These are phyloP conservation scores for Sclerospora graminicola DNA, from an alignment of 352 stramenopile genomes.

Conservation along the genomic window DNA sequence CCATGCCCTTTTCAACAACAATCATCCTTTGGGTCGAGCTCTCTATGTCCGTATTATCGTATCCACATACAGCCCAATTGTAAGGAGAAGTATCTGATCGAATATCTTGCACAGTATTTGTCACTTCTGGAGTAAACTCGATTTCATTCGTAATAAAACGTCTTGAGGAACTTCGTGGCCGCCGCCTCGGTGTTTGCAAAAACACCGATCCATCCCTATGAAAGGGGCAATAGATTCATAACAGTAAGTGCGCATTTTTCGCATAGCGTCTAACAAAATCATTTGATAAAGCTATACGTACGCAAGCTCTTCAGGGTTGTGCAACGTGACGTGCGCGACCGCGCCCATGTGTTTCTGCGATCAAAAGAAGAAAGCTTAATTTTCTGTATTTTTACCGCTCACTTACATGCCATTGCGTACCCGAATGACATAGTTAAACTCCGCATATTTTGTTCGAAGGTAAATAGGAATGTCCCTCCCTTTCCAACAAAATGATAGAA, in stretches of 20 bases:
- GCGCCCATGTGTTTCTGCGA: slow-evolving; percentile 70
- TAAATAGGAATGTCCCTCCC: slow-evolving; percentile 78
- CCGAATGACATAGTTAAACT: slow-evolving; percentile 85
- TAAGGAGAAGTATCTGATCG: slow-evolving; percentile 68
- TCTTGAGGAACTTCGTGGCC: slow-evolving; percentile 55
- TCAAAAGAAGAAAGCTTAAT: slow-evolving; percentile 3
- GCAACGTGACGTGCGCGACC: slow-evolving; percentile 64
- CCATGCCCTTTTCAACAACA: slow-evolving; percentile 80
- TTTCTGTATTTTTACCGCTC: neutral
- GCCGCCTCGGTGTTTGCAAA: slow-evolving; percentile 44
- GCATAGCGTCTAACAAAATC: neutral
- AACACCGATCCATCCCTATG: slow-evolving; percentile 53
- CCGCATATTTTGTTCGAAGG: slow-evolving; percentile 76
- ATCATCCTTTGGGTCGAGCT: slow-evolving; percentile 52
- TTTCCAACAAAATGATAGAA: slow-evolving; percentile 86
- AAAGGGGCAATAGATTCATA: neutral
- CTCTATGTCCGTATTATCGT: slow-evolving; percentile 55
- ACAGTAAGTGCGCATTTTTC: neutral
- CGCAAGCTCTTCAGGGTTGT: slow-evolving; percentile 68
- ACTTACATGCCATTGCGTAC: slow-evolving; percentile 18
- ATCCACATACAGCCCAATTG: slow-evolving; percentile 82
- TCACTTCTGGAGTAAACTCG: slow-evolving; percentile 66
- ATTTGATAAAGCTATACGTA: slow-evolving; percentile 14
- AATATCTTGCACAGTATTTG: slow-evolving; percentile 64
- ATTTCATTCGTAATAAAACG: slow-evolving; percentile 76